Base-by-base conservation (phyloP, 495 filamentous ascomycete genomes). In the Penicillium canariense region DNA sequence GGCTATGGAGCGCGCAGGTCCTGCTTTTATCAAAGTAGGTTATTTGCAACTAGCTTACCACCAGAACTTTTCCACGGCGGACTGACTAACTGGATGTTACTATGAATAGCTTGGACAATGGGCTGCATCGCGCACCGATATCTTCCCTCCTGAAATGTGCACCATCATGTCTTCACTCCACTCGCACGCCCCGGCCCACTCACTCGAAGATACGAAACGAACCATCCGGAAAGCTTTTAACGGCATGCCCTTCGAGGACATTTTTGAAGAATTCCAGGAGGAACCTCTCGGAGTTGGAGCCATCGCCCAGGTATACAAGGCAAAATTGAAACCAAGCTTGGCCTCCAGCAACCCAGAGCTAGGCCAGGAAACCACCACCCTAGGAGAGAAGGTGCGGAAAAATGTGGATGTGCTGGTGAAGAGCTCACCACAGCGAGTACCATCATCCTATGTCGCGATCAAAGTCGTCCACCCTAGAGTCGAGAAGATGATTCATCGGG, bases 291-390 rank as follows among this genome's bases (percentile, higher is more conserved):
- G 95, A 11, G 93, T 97, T 4, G 95, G 95, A 20, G 94, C 95
- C 12, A 97, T 99, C 65, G 95, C 95, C 14, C 95, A 99, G 68
- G 95, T 97, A 10, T 99, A 99, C 76, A 95, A 88, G 65, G 95
- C 95, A 2, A 97, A 89, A 66, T 71, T 99, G 26, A 96, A 92
- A 58, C 84, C 87, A 2, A 85, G 89, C 47, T 76, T 97, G 50
- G 84, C 88, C 7, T 77, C 73, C 2, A 80, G 80, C 1, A 78
- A 89, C 52, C 67, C 68, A 12, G 28, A 50, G 14, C 18, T 50
- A 22, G 47, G 47, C 17, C 46, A 50, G 5, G 27, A 8, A 17
- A 46, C 28, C 27, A 50, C 15, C 25, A 47, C 52, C 2, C 26
- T 54, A n/a, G 35, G 34, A 26, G 52, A 54, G 34, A 54, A 54